Base-by-base conservation (phyloP, 768 basidiomycete genomes). In the Phylloporus arenicola region DNA sequence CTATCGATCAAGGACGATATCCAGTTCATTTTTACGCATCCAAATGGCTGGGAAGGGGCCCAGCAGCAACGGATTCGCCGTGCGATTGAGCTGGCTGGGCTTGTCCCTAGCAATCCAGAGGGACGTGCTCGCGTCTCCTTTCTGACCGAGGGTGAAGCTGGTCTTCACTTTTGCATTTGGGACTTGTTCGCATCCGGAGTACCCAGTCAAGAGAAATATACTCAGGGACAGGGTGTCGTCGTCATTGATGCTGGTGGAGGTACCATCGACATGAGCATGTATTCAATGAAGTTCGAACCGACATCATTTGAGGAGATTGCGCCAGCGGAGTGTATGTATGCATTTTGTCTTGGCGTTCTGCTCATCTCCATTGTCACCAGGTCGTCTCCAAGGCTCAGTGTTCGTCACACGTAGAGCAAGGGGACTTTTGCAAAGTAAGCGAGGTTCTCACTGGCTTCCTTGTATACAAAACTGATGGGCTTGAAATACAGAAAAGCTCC, bases 91-190 rank as follows among this genome's bases (percentile, higher is more conserved):
- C 52, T 54, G 6, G 81, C 80, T 1, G 77, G 77, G 1, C 68
- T 84, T 6, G 66, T 83, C 27, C 67, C 72, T 0, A 63, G 75
- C 42, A 71, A 59, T 0, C 43, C 50, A 0, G 60, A 60, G 0
- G 77, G 70, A 0, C 73, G 67, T 22, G 55, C 63, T 2, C 72
- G 79, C 0, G 60, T 83, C 1, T 72, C 69, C 0, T 77, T 83
- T 38, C 70, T 83, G 9, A 79, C 81, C 0, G 81, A 83, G 51
- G 81, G 81, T 0, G 82, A 83, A 60, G 82, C 81, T 0, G 78
- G 76, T 53, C 61, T 82, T 13, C 76, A 82, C 56, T 82, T 76
- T 54, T 81, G 79, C 39, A 65, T 82, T 37, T 61, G 68, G 46
- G 74, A 71, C 49, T 14, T 61, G 44, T 51, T 54, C 5, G 10